Evolutionary conservation across 2,329 filamentous ascomycete species (phyloP), one percentile per base, ranked within the genome.

Genomic region (Simplicillium aogashimaense): DNA sequence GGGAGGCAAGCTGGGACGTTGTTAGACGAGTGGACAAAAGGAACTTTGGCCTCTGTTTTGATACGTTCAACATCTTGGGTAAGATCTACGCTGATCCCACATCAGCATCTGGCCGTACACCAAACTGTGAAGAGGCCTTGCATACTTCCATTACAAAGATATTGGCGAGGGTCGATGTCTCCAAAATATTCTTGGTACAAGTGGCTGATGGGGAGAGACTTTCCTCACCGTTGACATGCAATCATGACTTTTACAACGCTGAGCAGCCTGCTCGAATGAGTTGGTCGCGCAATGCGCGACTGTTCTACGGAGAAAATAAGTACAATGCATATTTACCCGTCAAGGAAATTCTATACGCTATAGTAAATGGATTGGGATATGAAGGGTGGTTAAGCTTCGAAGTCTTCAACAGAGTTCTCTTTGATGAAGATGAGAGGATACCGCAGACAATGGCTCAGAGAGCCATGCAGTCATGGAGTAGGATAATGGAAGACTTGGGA

Each of bases 31-130:
- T 87, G 15, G 66, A 84, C 53, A 60, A 81, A 7, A 60, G 71
- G 2, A 88, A 87, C 58, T 86, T 88, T 52, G 83, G 83, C 9
- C 65, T 86, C 37, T 86, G 82, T 53, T 65, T 88, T 29, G 83
- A 88, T 57, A 84, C 79, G 0, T 88, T 85, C 64, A 85, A 88
- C 58, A 81, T 88, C 43, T 74, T 81, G 1, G 83, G 74, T 1
- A 64, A 77, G 7, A 72, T 84, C 40, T 87, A 74, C 48, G 83
- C 78, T 0, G 81, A 88, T 51, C 83, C 83, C 0, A 57, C 73
- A 0, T 59, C 67, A 0, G 45, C 59, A 0, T 63, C 64, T 0
- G 74, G 79, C 3, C 67, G 66, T 45, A 72, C 61, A 0, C 48
- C 60, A 0, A 65, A 74, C 45, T 78, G 76, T 3, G 74, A 80